Evolutionary conservation across 2,329 filamentous ascomycete species (phyloP).

Genomic region (Ophiostoma ips): DNA sequence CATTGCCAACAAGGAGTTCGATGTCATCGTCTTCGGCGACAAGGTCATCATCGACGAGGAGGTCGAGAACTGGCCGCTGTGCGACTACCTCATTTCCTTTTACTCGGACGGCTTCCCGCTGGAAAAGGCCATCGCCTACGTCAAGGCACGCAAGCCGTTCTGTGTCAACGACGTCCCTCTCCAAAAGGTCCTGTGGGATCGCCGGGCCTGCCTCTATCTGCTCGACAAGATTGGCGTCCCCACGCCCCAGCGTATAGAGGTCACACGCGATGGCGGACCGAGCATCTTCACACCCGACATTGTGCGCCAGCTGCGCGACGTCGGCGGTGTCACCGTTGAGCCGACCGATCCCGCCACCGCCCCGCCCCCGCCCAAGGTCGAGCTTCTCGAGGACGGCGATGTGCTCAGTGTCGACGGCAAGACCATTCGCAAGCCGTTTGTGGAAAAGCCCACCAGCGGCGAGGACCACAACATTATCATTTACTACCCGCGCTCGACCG

Average conservation of each 20-base stretch:
- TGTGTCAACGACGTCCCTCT: conserved; percentile 96
- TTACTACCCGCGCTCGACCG: conserved; percentile 78
- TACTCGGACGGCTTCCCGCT: conserved; percentile 96
- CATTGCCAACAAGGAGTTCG: conserved; percentile 82
- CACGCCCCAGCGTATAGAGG: conserved; percentile 76
- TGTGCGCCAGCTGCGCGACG: conserved; percentile 62
- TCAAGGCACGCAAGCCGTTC: conserved; percentile 83
- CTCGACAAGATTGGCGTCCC: conserved; percentile 81
- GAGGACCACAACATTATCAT: conserved; percentile 99
- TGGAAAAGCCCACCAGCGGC: conserved; percentile 95
- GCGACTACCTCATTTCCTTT: conserved; percentile 94
- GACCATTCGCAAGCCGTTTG: conserved; percentile 78
- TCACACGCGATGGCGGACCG: conserved; percentile 86
- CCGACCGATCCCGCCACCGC: conserved; percentile 48
- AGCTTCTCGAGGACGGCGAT: conserved; percentile 82
- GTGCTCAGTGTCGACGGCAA: conserved; percentile 76
- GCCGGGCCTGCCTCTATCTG: conserved; percentile 75
- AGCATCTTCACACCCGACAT: conserved; percentile 64
- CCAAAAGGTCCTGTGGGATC: conserved; percentile 95
- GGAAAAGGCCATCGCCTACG: conserved; percentile 93
- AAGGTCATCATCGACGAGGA: conserved; percentile 97
- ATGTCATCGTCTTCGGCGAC: conserved; percentile 95
- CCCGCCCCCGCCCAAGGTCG: conserved; percentile 49
- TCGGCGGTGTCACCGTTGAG: conserved; percentile 64
- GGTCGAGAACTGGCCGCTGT: conserved; percentile 90